Percentiles rank a stretch among this genome's conserved stretches.
These are phyloP conservation scores for Posidonia australis DNA, from an alignment of 106 monocot species.

Conservation along the genomic window DNA sequence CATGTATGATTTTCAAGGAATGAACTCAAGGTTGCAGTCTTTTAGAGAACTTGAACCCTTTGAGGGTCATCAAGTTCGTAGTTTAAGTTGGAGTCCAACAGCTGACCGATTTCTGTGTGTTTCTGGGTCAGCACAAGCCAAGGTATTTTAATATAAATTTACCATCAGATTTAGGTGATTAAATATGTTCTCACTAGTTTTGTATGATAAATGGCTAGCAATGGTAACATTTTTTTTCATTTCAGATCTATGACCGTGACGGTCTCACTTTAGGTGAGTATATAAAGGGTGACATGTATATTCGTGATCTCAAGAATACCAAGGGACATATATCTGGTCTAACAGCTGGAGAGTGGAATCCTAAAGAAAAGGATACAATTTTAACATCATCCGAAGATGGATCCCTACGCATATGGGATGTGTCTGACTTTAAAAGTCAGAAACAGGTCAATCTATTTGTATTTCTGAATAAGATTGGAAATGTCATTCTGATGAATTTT, in stretches of 20 bases:
- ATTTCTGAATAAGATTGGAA: background rate
- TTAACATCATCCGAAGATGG: constrained; percentile 99
- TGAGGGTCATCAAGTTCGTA: constrained; percentile 95
- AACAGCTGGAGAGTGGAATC: constrained; percentile 96
- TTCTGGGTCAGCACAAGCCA: constrained; percentile 91
- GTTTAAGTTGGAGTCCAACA: constrained; percentile 96
- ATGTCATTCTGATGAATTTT: background rate
- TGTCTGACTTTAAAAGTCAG: constrained; percentile 77
- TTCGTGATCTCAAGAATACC: constrained; percentile 95
- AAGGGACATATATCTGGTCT: constrained; percentile 96
- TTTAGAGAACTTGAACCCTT: constrained; percentile 90
- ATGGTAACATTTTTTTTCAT: constrained; percentile 8
- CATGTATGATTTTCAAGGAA: constrained; percentile 99
- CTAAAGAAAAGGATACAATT: constrained; percentile 76
- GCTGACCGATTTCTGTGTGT: constrained; percentile 82
- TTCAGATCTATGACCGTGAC: constrained; percentile 95
- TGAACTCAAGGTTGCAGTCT: constrained; percentile 90
- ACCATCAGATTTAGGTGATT: background rate
- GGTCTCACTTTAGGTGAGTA: constrained; percentile 94
- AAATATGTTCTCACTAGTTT: too few species aligned
- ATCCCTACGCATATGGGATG: constrained; percentile 96
- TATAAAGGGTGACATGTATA: constrained; percentile 98
- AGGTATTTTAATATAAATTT: constrained; percentile 35
- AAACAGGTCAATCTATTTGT: constrained; percentile 49
- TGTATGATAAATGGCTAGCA: too few species aligned